Base-by-base conservation (phyloP, 805 yeast genomes). In the Schwanniomyces vanrijiae region DNA sequence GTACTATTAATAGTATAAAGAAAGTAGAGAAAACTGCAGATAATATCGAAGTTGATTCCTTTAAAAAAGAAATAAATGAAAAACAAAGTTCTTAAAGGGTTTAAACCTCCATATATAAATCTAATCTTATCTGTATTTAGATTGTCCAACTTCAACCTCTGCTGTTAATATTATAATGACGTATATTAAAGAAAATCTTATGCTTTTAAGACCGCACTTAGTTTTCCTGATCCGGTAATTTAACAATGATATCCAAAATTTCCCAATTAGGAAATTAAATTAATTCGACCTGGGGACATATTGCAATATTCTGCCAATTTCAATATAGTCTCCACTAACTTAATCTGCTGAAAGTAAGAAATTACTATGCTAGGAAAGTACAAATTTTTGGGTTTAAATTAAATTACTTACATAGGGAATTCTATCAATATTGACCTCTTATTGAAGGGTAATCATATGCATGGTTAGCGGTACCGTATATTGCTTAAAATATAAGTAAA, bases 261-360 rank as follows among this genome's bases (percentile, higher is more conserved):
- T 45, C 54, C 49, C 43, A 29, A 43, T 48, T 43, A 14, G 48
- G 54, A 33, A 48, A 45, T 21, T 14, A 43, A 42, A 50, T 48
- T 40, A 37, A 25, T 33, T 6, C 31, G 35, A 34, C 11, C 16
- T 20, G 6, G 9, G 22, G n/a, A 20, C 6, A 14, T n/a, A n/a
- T 35, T 42, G 34, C 38, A 20, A 37, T 37, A n/a, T 21, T 37
- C 35, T 26, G 35, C 40, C 26, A 28, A 35, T 19, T 22, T 13
- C n/a, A 24, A 8, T 18, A 20, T 40, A 5, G n/a, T 40, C 35
- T 40, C 42, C 42, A 26, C 42, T 38, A 38, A 24, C 18, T 9
- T 8, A 13, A 19, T 41, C 25, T 26, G 18, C 13, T 14, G 19
- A 10, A 24, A 26, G 22, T 33, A 13, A 16, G 11, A 33, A 35